phyloP scores from a whole-genome alignment of 1,284 basidiomycete species.

The Blastosporella zonata region DNA sequence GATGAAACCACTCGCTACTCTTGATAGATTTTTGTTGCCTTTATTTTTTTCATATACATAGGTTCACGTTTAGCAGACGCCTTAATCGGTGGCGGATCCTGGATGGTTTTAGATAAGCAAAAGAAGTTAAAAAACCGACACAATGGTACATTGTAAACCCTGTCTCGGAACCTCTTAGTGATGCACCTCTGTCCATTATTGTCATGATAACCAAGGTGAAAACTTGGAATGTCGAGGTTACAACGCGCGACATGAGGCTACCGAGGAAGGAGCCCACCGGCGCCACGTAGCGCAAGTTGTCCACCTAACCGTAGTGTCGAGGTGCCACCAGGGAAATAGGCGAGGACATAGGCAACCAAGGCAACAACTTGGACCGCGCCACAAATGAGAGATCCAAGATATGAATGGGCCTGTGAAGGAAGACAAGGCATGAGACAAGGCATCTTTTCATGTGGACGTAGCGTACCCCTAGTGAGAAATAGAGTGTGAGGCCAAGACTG shows the following conservation, averaged over 20 bases:
- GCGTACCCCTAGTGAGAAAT: conserved; percentile 83
- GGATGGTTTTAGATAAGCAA: not conserved
- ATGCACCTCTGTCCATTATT: not conserved
- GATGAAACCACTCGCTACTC: too few relatives aligned
- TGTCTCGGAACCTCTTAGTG: too few relatives aligned
- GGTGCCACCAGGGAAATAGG: conserved; percentile 88
- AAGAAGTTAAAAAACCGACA: not conserved
- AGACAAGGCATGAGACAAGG: conserved; percentile 4
- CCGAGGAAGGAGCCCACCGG: conserved; percentile 75
- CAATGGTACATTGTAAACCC: too few relatives aligned
- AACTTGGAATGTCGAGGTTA: not conserved
- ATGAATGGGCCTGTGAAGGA: conserved; percentile 64
- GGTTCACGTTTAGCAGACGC: too few relatives aligned
- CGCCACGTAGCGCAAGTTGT: conserved; percentile 78
- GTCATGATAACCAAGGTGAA: not conserved
- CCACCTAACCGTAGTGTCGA: conserved; percentile 82
- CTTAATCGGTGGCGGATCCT: too few relatives aligned
- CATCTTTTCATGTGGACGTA: not conserved
- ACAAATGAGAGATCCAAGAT: conserved; percentile 78
- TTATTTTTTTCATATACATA: too few relatives aligned
- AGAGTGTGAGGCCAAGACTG: conserved; percentile 81
- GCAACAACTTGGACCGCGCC: conserved; percentile 80
- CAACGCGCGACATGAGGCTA: conserved; percentile 25
- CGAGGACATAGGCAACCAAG: conserved; percentile 81
- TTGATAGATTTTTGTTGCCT: too few relatives aligned